These are phyloP conservation scores for Brassica rapa DNA, from an alignment of 345 rosid genomes.

Conservation along the genomic window DNA sequence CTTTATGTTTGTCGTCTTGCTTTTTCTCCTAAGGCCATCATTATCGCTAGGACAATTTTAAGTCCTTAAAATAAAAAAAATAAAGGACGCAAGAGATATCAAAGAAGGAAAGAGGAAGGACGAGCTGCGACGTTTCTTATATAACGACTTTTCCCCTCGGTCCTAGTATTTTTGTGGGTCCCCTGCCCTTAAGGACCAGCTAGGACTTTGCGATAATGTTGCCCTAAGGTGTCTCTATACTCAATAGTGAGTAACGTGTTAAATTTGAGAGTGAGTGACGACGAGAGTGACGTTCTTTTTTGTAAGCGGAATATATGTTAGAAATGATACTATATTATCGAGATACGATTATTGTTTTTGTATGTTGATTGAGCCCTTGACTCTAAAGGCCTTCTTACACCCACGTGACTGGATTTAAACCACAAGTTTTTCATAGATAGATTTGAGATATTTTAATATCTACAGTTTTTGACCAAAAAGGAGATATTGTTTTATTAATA, in stretches of 20 bases:
- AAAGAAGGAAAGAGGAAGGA: no score
- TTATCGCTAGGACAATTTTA: no score
- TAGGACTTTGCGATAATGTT: no score
- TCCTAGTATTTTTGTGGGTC: no score
- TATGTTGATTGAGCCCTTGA: background rate
- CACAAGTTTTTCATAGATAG: background rate
- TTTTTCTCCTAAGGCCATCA: background rate
- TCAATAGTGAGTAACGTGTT: background rate
- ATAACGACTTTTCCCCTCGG: no score
- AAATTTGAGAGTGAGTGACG: background rate
- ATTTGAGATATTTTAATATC: background rate
- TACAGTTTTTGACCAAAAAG: background rate
- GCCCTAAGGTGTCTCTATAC: background rate
- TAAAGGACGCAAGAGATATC: no score
- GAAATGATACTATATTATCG: background rate
- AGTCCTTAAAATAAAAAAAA: no score
- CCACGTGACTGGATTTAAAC: background rate
- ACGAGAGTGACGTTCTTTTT: slow-evolving; percentile 2
- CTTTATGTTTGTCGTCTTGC: background rate
- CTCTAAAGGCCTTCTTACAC: background rate
- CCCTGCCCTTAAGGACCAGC: no score
- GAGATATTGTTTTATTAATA: background rate
- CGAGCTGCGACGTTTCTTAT: no score
- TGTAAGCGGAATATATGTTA: background rate
- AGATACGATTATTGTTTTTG: background rate